A percentile compares a stretch with the other conserved stretches of the same genome.
Conservation (phyloP, 225 moss, liverwort and hornwort genomes). For the Marchantia polymorpha region DNA sequence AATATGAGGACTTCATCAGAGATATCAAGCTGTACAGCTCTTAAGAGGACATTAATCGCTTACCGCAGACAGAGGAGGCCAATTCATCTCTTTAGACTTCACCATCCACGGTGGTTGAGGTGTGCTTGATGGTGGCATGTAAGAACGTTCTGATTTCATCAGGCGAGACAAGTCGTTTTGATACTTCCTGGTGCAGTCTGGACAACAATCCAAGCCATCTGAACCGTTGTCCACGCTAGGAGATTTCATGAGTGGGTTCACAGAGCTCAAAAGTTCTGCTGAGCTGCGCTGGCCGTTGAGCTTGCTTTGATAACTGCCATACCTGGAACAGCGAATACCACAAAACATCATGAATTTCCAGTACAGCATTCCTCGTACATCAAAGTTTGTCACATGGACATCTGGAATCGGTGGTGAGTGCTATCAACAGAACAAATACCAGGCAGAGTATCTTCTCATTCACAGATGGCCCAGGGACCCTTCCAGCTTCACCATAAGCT, state of each 20-base stretch:
- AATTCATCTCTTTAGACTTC: slow-evolving; percentile 10
- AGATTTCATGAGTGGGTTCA: slow-evolving; percentile 5
- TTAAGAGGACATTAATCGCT: not conserved
- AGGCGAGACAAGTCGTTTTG: slow-evolving; percentile 30
- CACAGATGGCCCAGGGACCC: no score
- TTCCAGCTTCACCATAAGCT: no score
- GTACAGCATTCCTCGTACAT: no score
- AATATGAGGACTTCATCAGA: not conserved
- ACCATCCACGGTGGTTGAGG: slow-evolving; percentile 21
- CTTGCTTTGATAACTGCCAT: slow-evolving; percentile 10
- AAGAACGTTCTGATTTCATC: slow-evolving; percentile 25
- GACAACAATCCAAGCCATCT: slow-evolving; percentile 15
- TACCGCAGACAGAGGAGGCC: slow-evolving; percentile 20
- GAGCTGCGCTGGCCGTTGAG: not conserved
- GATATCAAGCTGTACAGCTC: not conserved
- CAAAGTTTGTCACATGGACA: no score
- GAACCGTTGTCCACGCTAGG: not conserved
- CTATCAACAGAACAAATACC: no score
- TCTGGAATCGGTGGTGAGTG: no score
- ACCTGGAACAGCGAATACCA: slow-evolving; percentile 14
- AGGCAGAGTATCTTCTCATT: no score
- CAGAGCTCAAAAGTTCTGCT: not conserved
- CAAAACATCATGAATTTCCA: not conserved
- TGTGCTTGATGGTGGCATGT: not conserved
- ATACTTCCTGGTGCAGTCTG: slow-evolving; percentile 27